Evolutionary conservation across 192 early-diverging fungal genomes (phyloP).

Genomic region (Backusella parvicylindrica): DNA sequence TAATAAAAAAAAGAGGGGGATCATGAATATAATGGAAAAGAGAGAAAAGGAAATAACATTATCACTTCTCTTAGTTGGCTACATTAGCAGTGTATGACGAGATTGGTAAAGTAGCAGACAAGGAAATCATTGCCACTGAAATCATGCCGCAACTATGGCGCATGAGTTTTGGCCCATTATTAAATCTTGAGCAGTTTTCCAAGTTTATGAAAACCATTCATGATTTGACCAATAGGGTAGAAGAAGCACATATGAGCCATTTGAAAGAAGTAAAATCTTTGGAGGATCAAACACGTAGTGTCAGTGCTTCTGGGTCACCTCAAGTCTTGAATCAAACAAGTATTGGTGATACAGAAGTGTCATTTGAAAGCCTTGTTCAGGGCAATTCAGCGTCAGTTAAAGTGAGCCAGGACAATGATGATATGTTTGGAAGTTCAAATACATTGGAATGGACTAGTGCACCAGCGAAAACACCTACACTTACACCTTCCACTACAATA

Average conservation of each 20-base stretch:
- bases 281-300: conserved; percentile 47
- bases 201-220: conserved; percentile 59
- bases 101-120: conserved; percentile 67
- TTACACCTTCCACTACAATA: neutral
- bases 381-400: neutral
- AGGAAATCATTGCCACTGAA: conserved; percentile 68
- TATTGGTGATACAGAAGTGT: neutral
- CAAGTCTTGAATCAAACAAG: conserved; percentile 1
- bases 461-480: neutral
- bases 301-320: conserved; percentile 16
- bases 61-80: conserved; percentile 48
- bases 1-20: conserved; percentile 20
- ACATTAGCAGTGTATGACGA: conserved; percentile 80
- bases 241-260: conserved; percentile 57
- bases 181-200: conserved; percentile 72
- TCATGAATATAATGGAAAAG: too few relatives aligned
- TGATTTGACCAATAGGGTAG: conserved; percentile 51
- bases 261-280: conserved; percentile 53
- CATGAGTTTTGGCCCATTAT: conserved; percentile 62
- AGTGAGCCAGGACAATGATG: neutral
- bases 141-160: conserved; percentile 79
- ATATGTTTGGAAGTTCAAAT: conserved; percentile 8
- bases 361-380: conserved; percentile 18
- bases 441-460: neutral
- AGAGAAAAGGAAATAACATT: neutral